Percentiles rank a stretch among this genome's conserved stretches.
These are phyloP conservation scores for Rhodotorula sp. DNA, from an alignment of 1,284 basidiomycete genomes.

Conservation along the genomic window DNA sequence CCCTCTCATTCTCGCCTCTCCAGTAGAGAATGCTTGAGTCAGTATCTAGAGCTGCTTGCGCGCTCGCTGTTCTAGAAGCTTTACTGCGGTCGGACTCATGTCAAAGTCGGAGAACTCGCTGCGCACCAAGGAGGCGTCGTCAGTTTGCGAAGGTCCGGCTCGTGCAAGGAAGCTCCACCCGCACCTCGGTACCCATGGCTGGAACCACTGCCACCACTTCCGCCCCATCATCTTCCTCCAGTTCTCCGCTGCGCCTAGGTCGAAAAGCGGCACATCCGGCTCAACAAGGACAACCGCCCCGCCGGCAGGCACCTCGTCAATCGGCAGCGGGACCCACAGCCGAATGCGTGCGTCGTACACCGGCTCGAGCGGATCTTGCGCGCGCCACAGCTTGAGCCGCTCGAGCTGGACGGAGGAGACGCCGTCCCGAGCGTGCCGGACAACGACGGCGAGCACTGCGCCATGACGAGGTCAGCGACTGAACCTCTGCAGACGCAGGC, in stretches of 20 bases:
- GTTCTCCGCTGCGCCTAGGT: constrained; percentile 30
- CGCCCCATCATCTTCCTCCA: constrained; percentile 26
- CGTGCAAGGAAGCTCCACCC: neutral
- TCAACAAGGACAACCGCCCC: constrained; percentile 22
- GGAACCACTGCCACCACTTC: constrained; percentile 26
- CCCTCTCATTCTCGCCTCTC: too few relatives aligned
- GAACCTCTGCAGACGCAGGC: fast-evolving
- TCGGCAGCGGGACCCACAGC: constrained; percentile 25
- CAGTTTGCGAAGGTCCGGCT: neutral
- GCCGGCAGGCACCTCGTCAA: neutral
- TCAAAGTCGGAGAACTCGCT: constrained; percentile 10
- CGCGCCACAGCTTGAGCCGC: neutral
- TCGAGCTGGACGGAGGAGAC: constrained; percentile 32
- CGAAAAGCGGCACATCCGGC: constrained; percentile 25
- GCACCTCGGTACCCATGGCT: neutral
- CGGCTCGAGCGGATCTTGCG: neutral
- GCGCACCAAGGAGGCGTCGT: neutral
- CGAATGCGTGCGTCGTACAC: constrained; percentile 20
- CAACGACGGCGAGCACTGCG: constrained; percentile 26
- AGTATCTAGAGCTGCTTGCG: constrained; percentile 9
- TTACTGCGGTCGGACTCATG: constrained; percentile 3
- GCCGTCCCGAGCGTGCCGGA: constrained; percentile 21
- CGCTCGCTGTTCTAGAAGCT: neutral
- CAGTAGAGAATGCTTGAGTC: neutral
- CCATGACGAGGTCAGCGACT: too few relatives aligned